Conservation (phyloP, 78 protist species). For the Bodo saltans region DNA sequence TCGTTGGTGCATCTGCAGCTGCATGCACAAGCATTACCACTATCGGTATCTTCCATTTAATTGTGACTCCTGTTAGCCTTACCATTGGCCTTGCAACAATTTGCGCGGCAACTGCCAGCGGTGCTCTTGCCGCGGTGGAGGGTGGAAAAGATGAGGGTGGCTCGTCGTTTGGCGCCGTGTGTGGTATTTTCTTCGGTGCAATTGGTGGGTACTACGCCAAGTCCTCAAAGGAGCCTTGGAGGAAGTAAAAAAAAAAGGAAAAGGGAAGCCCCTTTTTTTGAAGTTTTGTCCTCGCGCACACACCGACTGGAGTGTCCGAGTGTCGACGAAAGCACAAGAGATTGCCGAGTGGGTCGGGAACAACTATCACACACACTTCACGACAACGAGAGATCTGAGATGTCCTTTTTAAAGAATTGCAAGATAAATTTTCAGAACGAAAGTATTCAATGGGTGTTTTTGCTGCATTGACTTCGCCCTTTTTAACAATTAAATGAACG, state of each 20-base stretch:
- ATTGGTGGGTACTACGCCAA: neutral
- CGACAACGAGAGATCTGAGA: no score
- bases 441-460: no score
- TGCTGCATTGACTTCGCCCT: no score
- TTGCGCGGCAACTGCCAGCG: neutral
- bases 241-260: neutral
- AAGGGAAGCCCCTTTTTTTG: no score
- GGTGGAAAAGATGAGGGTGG: neutral
- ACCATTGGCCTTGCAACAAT: neutral
- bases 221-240: neutral
- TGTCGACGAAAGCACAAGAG: no score
- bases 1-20: neutral
- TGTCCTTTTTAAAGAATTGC: no score
- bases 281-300: no score
- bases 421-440: no score
- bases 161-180: neutral
- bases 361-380: no score
- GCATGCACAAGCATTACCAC: neutral
- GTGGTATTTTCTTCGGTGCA: neutral
- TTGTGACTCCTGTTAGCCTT: neutral
- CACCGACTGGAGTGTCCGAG: no score
- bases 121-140: neutral
- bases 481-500: no score
- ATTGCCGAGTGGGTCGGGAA: no score
- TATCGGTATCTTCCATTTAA: neutral